A percentile compares a stretch with the other conserved stretches of the same genome.
Evolutionary conservation across 768 basidiomycete genomes (phyloP).

Genomic region (Termitomyces sp.): DNA sequence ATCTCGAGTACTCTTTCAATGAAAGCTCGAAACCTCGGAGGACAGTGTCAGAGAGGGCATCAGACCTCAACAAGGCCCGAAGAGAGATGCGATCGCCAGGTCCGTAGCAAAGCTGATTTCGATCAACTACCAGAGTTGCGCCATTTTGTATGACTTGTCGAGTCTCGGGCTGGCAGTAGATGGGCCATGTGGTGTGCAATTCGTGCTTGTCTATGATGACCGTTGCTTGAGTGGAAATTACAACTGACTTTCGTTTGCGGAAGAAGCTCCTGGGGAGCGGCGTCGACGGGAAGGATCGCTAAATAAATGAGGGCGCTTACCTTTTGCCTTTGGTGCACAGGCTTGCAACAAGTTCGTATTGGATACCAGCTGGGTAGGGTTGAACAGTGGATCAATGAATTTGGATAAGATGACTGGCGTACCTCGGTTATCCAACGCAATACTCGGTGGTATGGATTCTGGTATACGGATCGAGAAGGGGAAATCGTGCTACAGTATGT

Average conservation of each 20-base stretch:
- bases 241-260: slow-evolving; percentile 68
- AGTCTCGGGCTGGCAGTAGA: slow-evolving; percentile 74
- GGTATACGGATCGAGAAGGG: slow-evolving; percentile 90
- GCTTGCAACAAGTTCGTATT: slow-evolving; percentile 86
- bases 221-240: slow-evolving; percentile 58
- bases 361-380: slow-evolving; percentile 60
- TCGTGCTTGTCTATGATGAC: slow-evolving; percentile 93
- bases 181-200: slow-evolving; percentile 88
- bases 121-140: slow-evolving; percentile 69
- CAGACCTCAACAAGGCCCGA: slow-evolving; percentile 67
- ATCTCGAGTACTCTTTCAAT: slow-evolving; percentile 72
- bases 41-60: slow-evolving; percentile 59
- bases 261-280: slow-evolving; percentile 61
- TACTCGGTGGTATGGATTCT: slow-evolving; percentile 84
- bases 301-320: slow-evolving; percentile 33
- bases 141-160: slow-evolving; percentile 64
- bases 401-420: slow-evolving; percentile 11
- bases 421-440: slow-evolving; percentile 76
- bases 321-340: slow-evolving; percentile 84
- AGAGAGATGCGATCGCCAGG: slow-evolving; percentile 79
- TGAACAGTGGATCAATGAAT: not conserved
- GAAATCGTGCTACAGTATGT: slow-evolving; percentile 64
- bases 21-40: slow-evolving; percentile 82
- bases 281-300: not conserved
- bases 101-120: slow-evolving; percentile 75